Evolutionary conservation across 169 alveolate species (phyloP).

Genomic region (Perkinsus chesapeaki): DNA sequence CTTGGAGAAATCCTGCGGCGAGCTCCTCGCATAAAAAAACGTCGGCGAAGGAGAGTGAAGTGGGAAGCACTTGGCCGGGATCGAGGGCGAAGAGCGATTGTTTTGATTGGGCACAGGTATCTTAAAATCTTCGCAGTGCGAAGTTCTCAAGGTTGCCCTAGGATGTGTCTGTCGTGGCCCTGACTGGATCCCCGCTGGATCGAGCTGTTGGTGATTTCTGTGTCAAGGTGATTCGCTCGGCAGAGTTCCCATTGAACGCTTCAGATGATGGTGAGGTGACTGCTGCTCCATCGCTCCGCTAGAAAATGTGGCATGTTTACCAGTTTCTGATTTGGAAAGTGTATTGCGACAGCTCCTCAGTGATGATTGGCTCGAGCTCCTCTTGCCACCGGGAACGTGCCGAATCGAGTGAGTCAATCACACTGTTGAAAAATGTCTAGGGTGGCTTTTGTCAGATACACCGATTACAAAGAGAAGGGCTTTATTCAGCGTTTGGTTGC

Average conservation of each 20-base stretch:
- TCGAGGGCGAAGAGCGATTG: not conserved
- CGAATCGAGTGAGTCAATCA: not conserved
- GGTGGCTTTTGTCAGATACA: not conserved
- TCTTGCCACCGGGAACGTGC: not conserved
- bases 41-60: not conserved
- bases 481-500: not conserved
- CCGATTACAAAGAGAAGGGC: not conserved
- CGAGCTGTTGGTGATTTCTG: not conserved
- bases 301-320: not conserved
- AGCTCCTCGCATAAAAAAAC: not conserved
- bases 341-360: not conserved
- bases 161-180: not conserved
- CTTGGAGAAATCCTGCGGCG: not conserved
- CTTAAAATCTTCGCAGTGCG: not conserved
- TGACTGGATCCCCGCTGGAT: not conserved
- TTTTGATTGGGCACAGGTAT: not conserved
- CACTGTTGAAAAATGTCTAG: not conserved
- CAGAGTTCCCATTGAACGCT: not conserved
- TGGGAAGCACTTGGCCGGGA: not conserved
- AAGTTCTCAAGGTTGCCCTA: not conserved
- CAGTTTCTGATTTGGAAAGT: not conserved
- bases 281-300: not conserved
- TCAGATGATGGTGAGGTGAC: not conserved
- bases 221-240: not conserved
- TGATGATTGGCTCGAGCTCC: not conserved